Evolutionary conservation across 2,329 filamentous ascomycete genomes (phyloP), one percentile per base, ranked within the genome.

Genomic region (Cordyceps javanica): DNA sequence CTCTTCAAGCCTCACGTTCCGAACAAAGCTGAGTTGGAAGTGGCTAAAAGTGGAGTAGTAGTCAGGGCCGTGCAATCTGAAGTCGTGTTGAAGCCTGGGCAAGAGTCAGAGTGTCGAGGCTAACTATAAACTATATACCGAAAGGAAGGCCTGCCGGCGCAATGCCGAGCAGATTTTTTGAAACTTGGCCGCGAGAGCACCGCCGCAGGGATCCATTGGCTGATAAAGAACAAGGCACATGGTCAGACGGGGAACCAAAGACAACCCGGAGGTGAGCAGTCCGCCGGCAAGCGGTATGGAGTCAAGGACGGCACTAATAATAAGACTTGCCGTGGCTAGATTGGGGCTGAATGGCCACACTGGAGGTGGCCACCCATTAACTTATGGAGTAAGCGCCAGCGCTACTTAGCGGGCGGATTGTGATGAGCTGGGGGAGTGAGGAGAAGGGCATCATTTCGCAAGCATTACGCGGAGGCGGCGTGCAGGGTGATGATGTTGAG

Each of bases 191-290:
- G 9, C 6, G 10, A 5, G 32, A 56, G 21, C 13, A 41, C 16
- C 21, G 5, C 23, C 42, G 50, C 45, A 41, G 5, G 36, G 54
- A 42, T 36, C 36, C 36, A 56, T 56, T 41, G 44, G 45, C 25
- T 38, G 36, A 56, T 34, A 49, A 50, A 36, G 19, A 34, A 28
- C 23, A 36, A 9, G 41, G 52, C 41, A 55, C 30, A 46, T 46
- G 5, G 21, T 21, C 14, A 55, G 79, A 69, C 67, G 23, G 13
- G 6, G 10, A 38, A n/a, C 21, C 23, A 30, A 34, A n/a, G 34
- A 45, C 19, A 28, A 42, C n/a, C 53, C 16, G 25, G 44, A 56
- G 44, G 54, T 50, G 54, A 50, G 54, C 52, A 46, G 28, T 26
- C 11, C 23, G 36, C 50, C 51, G 51, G 39, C 23, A n/a, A 14